phyloP scores from a whole-genome alignment of 306 rosid species.

The Prunus mira region DNA sequence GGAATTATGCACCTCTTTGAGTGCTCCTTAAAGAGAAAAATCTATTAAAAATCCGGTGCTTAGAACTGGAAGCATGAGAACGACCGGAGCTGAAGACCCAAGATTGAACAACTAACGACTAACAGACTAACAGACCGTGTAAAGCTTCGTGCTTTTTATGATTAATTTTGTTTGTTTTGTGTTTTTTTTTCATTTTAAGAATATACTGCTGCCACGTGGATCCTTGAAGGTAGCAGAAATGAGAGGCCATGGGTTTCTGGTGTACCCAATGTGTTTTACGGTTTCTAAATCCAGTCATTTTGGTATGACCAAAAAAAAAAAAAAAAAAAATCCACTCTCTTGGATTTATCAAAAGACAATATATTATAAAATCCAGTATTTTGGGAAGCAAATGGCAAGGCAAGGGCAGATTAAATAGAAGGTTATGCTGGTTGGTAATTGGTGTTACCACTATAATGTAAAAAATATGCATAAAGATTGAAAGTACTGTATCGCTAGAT shows the following conservation, averaged over 20 bases:
- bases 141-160: background rate
- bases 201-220: background rate
- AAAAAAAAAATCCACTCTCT: no score
- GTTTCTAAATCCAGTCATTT: no score
- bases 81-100: background rate
- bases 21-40: background rate
- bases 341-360: no score
- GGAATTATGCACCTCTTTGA: background rate
- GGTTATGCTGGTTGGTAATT: no score
- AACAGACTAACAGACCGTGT: background rate
- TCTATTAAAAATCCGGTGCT: background rate
- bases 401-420: no score
- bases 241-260: background rate
- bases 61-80: background rate
- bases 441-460: no score
- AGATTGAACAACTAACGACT: background rate
- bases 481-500: background rate
- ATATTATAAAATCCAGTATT: no score
- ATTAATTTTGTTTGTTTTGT: background rate
- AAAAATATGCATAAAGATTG: background rate
- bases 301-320: no score
- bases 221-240: background rate
- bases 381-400: no score
- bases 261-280: no score
- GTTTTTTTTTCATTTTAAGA: background rate